phyloP scores from a whole-genome alignment of 768 basidiomycete species.

The Suillus fuscotomentosus region DNA sequence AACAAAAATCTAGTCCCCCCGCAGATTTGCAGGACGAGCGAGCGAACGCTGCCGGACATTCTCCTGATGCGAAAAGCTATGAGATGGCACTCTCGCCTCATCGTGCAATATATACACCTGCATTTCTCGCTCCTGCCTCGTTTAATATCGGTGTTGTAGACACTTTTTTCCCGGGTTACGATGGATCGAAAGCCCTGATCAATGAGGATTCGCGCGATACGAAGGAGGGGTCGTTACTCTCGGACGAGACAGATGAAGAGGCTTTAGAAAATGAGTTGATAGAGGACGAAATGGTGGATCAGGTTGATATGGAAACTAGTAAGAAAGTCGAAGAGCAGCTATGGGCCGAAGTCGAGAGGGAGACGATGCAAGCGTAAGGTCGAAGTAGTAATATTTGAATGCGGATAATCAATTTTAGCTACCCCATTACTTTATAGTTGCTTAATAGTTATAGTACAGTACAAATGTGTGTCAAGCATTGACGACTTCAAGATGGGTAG shows the following conservation, averaged over 20 bases:
- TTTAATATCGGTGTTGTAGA: conserved; percentile 12
- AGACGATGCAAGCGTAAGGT: background rate
- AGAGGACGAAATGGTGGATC: conserved; percentile 43
- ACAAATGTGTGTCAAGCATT: background rate
- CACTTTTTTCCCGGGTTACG: conserved; percentile 23
- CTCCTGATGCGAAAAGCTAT: conserved; percentile 6
- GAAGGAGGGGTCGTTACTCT: conserved; percentile 25
- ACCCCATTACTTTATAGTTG: background rate
- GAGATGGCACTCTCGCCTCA: conserved; percentile 19
- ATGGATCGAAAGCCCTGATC: conserved; percentile 15
- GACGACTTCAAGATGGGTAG: background rate
- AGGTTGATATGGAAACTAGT: conserved; percentile 32
- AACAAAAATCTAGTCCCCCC: background rate
- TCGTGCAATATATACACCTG: conserved; percentile 35
- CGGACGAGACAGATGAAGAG: conserved; percentile 36
- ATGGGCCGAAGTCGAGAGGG: conserved; percentile 38
- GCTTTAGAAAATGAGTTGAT: conserved; percentile 37
- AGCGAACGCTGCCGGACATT: conserved; percentile 4
- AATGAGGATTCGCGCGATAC: conserved; percentile 17
- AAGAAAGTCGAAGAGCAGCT: conserved; percentile 38
- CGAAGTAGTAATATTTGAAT: background rate
- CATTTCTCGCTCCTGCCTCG: conserved; percentile 30
- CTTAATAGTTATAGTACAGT: background rate
- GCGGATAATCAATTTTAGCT: background rate
- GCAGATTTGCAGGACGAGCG: conserved; percentile 18